Base-by-base conservation (phyloP, 768 basidiomycete genomes). In the Trametes cubensis region DNA sequence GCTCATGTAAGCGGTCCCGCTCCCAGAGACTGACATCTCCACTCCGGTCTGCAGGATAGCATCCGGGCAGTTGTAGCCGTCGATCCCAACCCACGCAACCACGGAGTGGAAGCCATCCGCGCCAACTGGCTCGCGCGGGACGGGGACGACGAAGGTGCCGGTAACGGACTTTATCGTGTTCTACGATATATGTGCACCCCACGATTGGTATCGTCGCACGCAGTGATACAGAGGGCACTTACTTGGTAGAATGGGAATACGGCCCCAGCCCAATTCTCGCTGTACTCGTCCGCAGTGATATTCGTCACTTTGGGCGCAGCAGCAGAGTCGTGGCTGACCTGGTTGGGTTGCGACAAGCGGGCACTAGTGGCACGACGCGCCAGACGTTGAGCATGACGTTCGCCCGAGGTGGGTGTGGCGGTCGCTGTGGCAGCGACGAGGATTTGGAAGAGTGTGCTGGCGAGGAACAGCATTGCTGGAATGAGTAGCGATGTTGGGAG, bases 1-100 rank as follows among this genome's bases (percentile, higher is more conserved):
- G 28, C 74, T n/a, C 25, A 75, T 73, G 60, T 63, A 75, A n/a
- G 70, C 69, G 57, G 70, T 66, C 17, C 38, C 14, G 39, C 60
- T 46, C 50, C 67, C 65, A 48, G 48, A 41, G 57, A 73, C 55
- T 26, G 66, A 75, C 68, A 77, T 72, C 66, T 75, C 75, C 40
- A 74, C 60, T 18, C 76, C 76, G 23, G 76, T 76, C 63, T 77
- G 76, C 48, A 76, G 70, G 58, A 77, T 76, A 26, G 75, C 73
- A 44, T 44, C 69, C 3, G 64, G 68, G 60, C 76, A 77, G 34
- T 75, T 74, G 67, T 74, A 72, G 39, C 76, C 76, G 60, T 75
- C 75, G 54, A 76, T 75, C 30, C 76, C 75, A 55, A 77, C 75
- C 75, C 74, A 77, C 4, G 73, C 73, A 20, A 75, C 72, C 0